These are phyloP conservation scores for Myriosclerotinia scirpicola DNA, from an alignment of 2,329 filamentous ascomycete species.

Conservation along the genomic window DNA sequence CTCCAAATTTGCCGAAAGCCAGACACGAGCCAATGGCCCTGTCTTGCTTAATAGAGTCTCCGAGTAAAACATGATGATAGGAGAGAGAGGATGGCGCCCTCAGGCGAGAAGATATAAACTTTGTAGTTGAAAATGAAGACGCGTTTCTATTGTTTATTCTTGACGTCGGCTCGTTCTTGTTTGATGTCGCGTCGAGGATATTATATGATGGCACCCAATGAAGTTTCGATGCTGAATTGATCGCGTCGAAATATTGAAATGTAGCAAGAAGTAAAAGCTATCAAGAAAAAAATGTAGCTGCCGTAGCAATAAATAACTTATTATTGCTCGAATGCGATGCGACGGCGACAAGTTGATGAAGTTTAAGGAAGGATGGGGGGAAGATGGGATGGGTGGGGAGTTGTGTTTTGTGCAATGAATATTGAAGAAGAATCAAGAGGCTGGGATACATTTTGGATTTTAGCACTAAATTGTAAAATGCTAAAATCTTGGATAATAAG, in stretches of 20 bases:
- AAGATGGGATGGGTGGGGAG: constrained; percentile 16
- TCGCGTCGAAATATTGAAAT: constrained; percentile 10
- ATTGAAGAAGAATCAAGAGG: constrained; percentile 23
- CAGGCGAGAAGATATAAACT: not conserved
- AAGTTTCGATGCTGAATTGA: constrained; percentile 4
- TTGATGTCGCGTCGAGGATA: constrained; percentile 17
- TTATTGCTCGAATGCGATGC: constrained; percentile 11
- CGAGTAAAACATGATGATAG: constrained; percentile 85
- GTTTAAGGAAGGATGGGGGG: constrained; percentile 9
- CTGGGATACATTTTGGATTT: constrained; percentile 16
- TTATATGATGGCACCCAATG: not conserved
- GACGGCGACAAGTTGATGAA: not conserved
- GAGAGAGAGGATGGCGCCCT: constrained; percentile 11
- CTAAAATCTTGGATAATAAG: not conserved
- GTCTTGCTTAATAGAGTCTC: constrained; percentile 95
- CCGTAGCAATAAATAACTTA: not conserved
- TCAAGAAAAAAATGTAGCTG: not conserved
- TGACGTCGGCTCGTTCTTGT: constrained; percentile 2
- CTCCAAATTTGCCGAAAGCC: constrained; percentile 97
- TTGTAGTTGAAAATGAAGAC: not conserved
- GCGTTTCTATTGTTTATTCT: constrained; percentile 15
- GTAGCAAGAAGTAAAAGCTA: constrained; percentile 5
- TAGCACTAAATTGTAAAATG: not conserved
- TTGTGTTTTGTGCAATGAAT: constrained; percentile 16
- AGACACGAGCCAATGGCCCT: constrained; percentile 93